These are phyloP conservation scores for Microdochium trichocladiopsis DNA, from an alignment of 2,329 filamentous ascomycete species.

Conservation along the genomic window DNA sequence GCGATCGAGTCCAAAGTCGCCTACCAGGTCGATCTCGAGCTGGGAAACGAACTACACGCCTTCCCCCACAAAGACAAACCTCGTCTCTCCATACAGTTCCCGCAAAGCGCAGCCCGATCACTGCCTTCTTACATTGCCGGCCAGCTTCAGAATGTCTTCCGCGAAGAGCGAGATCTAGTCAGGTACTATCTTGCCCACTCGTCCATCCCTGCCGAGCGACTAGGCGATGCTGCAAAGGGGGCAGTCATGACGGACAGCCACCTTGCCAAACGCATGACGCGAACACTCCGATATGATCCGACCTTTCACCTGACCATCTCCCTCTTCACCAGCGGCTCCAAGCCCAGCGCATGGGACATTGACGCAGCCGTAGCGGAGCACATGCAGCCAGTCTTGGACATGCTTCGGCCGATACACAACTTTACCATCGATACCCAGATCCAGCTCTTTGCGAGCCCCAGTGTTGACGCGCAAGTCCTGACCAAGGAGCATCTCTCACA, in stretches of 20 bases:
- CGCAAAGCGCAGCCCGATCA: slow-evolving; percentile 11
- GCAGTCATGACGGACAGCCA: not conserved
- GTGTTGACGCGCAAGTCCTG: slow-evolving; percentile 58
- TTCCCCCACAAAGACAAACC: not conserved
- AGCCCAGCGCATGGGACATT: slow-evolving; percentile 86
- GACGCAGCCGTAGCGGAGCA: slow-evolving; percentile 74
- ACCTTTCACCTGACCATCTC: slow-evolving; percentile 97
- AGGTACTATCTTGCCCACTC: slow-evolving; percentile 62
- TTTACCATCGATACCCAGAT: slow-evolving; percentile 96
- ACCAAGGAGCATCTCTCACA: slow-evolving; percentile 82
- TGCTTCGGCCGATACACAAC: slow-evolving; percentile 78
- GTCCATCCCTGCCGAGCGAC: slow-evolving; percentile 37
- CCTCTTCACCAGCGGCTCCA: slow-evolving; percentile 72
- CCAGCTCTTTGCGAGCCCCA: slow-evolving; percentile 77
- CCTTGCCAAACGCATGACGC: slow-evolving; percentile 65
- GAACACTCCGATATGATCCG: slow-evolving; percentile 83
- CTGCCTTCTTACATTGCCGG: slow-evolving; percentile 73
- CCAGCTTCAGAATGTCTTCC: slow-evolving; percentile 71
- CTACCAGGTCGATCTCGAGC: not conserved
- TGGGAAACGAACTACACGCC: not conserved
- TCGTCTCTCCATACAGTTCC: not conserved
- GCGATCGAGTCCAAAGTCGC: slow-evolving; percentile 43
- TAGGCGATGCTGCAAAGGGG: not conserved
- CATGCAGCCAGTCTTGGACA: slow-evolving; percentile 72
- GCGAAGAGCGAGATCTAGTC: slow-evolving; percentile 83